These are phyloP conservation scores for Dimocarpus longan DNA, from an alignment of 345 rosid genomes.

Conservation along the genomic window DNA sequence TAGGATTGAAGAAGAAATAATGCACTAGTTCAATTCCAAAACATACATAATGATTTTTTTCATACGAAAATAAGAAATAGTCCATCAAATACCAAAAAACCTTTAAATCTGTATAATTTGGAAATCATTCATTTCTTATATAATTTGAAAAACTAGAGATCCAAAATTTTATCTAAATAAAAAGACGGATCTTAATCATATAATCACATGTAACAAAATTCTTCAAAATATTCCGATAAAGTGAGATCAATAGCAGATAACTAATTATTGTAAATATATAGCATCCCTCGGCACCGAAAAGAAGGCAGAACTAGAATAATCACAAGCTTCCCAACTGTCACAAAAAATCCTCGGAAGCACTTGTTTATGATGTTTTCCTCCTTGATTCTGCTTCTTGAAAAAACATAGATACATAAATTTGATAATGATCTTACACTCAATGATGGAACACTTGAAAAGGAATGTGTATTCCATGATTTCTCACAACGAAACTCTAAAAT, in stretches of 20 bases:
- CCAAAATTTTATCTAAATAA: not conserved
- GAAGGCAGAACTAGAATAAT: not conserved
- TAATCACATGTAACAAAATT: no score
- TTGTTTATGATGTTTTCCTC: not conserved
- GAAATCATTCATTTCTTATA: no score
- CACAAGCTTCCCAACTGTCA: constrained; percentile 3
- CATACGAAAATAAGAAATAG: not conserved
- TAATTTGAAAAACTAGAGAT: not conserved
- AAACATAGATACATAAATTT: not conserved
- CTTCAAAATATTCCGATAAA: not conserved
- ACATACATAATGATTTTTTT: no score
- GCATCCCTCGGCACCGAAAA: not conserved
- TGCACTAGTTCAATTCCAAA: no score
- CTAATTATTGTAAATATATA: not conserved
- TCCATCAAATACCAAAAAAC: no score
- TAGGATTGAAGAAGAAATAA: no score
- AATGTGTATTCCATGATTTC: no score
- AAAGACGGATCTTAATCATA: not conserved
- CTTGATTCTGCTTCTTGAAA: constrained; percentile 2
- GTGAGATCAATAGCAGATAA: not conserved
- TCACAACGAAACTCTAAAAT: not conserved
- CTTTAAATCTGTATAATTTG: no score
- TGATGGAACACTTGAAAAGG: no score
- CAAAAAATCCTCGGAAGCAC: constrained; percentile 14
- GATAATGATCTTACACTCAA: no score